These are phyloP conservation scores for Trichoderma koningii DNA, from an alignment of 2,329 filamentous ascomycete species.

Conservation along the genomic window DNA sequence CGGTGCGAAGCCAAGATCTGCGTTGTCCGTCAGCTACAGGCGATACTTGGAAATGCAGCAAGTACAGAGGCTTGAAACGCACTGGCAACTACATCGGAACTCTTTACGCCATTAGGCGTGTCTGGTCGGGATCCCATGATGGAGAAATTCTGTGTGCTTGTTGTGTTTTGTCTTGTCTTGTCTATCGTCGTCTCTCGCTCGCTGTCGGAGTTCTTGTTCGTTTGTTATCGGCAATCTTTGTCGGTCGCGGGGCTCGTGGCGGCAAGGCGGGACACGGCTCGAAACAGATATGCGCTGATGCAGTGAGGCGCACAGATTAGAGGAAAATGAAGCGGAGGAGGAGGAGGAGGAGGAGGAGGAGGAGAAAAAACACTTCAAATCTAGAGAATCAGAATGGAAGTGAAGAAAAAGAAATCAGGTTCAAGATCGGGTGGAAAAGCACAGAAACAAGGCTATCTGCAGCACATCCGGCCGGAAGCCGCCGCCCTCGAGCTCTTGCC, in stretches of 20 bases:
- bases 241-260: slow-evolving; percentile 18
- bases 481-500: too few species aligned
- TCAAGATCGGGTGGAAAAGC: neutral
- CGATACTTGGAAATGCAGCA: neutral
- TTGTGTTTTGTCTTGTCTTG: too few species aligned
- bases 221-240: slow-evolving; percentile 17
- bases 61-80: slow-evolving; percentile 13
- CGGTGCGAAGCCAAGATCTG: slow-evolving; percentile 41
- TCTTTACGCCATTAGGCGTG: neutral
- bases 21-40: neutral
- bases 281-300: neutral
- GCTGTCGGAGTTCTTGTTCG: slow-evolving; percentile 1
- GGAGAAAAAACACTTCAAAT: too few species aligned
- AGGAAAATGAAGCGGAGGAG: neutral
- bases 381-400: too few species aligned
- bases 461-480: too few species aligned
- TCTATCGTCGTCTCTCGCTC: neutral
- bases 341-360: too few species aligned
- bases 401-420: neutral
- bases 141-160: neutral
- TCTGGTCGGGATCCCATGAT: slow-evolving; percentile 21
- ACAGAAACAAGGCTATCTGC: too few species aligned
- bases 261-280: neutral
- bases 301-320: neutral
- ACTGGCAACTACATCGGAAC: slow-evolving; percentile 35